phyloP scores from a whole-genome alignment of 2,329 filamentous ascomycete species.

The Aspergillus pseudoterreus region DNA sequence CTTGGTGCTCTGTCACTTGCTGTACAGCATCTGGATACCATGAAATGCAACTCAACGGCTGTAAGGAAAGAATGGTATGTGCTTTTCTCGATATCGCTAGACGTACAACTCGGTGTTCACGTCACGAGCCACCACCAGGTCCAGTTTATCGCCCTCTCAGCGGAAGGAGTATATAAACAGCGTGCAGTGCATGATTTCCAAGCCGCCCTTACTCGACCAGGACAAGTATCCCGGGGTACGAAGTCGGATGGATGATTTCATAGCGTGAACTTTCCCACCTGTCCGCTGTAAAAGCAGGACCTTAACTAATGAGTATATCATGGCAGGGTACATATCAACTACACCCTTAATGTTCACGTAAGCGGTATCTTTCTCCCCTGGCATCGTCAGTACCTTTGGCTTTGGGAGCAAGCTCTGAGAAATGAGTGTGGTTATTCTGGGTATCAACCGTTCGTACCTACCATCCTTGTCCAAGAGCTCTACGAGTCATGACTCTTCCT shows the following conservation, averaged over 20 bases:
- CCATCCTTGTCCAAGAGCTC: background rate
- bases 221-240: constrained; percentile 9
- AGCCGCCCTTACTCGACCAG: constrained; percentile 3
- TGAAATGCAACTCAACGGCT: too few relatives aligned
- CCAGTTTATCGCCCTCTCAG: background rate
- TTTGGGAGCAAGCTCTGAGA: constrained; percentile 8
- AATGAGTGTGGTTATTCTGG: constrained; percentile 10
- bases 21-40: too few relatives aligned
- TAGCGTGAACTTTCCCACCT: constrained; percentile 2
- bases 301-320: background rate
- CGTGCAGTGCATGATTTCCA: constrained; percentile 7
- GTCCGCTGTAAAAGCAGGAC: background rate
- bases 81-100: too few relatives aligned
- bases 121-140: too few relatives aligned
- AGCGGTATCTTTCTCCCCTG: constrained; percentile 8
- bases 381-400: constrained; percentile 10
- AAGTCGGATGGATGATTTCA: constrained; percentile 13
- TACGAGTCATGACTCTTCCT: background rate
- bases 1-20: too few relatives aligned
- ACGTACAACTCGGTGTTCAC: too few relatives aligned
- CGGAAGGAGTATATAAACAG: constrained; percentile 9
- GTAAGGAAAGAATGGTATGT: too few relatives aligned
- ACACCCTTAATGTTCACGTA: constrained; percentile 5
- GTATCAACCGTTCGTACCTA: constrained; percentile 16
- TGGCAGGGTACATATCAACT: constrained; percentile 11